A percentile compares a stretch with the other conserved stretches of the same genome.
Evolutionary conservation across 306 rosid species (phyloP).

Genomic region (Sophora flavescens): DNA sequence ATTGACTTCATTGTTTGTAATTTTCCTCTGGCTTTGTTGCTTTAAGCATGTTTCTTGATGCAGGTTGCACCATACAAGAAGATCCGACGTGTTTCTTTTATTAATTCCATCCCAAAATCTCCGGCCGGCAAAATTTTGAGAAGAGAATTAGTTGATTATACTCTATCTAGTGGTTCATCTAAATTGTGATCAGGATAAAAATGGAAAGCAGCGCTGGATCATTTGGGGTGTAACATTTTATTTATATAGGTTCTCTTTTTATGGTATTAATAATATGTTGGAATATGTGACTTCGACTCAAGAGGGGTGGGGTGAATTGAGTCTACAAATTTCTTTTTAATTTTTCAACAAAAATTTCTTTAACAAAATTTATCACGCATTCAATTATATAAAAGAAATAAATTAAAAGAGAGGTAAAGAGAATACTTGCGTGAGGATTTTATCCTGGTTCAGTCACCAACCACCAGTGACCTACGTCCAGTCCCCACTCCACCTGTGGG

Average conservation of each 20-base stretch:
- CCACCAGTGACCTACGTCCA: too few relatives aligned
- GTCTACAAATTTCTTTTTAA: too few relatives aligned
- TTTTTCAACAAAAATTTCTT: too few relatives aligned
- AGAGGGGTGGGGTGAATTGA: too few relatives aligned
- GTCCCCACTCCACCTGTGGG: too few relatives aligned
- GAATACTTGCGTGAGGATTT: too few relatives aligned
- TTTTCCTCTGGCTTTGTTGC: constrained; percentile 13
- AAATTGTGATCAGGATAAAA: constrained; percentile 57
- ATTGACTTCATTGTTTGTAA: not conserved
- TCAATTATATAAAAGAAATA: too few relatives aligned
- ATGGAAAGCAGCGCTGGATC: not conserved
- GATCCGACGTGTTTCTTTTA: constrained; percentile 74
- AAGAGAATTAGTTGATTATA: constrained; percentile 71
- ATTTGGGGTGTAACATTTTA: not conserved
- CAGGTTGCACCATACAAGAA: constrained; percentile 98
- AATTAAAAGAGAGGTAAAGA: too few relatives aligned
- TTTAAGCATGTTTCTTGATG: constrained; percentile 32
- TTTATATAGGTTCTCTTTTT: not conserved
- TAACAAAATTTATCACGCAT: too few relatives aligned
- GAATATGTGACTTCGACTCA: too few relatives aligned
- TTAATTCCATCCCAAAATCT: constrained; percentile 77
- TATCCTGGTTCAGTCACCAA: too few relatives aligned
- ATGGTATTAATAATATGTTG: too few relatives aligned
- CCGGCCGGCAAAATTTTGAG: constrained; percentile 90
- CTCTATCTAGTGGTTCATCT: constrained; percentile 59